Evolutionary conservation across 306 rosid genomes (phyloP).

Genomic region (Astragalus membranaceus): DNA sequence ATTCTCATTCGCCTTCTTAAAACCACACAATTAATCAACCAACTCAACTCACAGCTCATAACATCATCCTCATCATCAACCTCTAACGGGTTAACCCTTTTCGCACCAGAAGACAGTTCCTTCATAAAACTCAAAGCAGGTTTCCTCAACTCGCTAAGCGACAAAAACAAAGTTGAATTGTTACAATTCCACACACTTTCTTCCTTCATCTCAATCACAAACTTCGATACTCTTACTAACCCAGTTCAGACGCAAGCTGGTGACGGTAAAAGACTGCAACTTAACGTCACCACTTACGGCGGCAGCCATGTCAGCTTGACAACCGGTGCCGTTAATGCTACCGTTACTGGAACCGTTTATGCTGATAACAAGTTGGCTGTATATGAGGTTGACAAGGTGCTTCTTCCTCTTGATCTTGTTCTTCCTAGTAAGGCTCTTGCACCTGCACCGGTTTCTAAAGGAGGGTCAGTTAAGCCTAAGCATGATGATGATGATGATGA

Average conservation of each 20-base stretch:
- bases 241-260: slow-evolving; percentile 69
- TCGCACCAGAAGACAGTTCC: slow-evolving; percentile 54
- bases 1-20: slow-evolving; percentile 41
- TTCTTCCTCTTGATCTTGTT: slow-evolving; percentile 57
- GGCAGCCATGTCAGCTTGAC: slow-evolving; percentile 50
- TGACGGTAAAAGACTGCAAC: slow-evolving; percentile 40
- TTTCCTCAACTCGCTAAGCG: slow-evolving; percentile 43
- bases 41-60: slow-evolving; percentile 47
- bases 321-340: slow-evolving; percentile 57
- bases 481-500: slow-evolving; percentile 9
- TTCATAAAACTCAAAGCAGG: slow-evolving; percentile 63
- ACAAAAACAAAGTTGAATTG: slow-evolving; percentile 52
- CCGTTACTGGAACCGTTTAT: slow-evolving; percentile 51
- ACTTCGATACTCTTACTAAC: slow-evolving; percentile 65
- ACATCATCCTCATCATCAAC: slow-evolving; percentile 27
- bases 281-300: slow-evolving; percentile 43
- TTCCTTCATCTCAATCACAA: slow-evolving; percentile 34
- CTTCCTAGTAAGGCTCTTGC: slow-evolving; percentile 40
- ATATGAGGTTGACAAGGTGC: slow-evolving; percentile 55
- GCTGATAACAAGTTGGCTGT: slow-evolving; percentile 45
- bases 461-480: slow-evolving; percentile 14
- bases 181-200: slow-evolving; percentile 61
- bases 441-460: slow-evolving; percentile 30
- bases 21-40: slow-evolving; percentile 39
- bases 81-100: slow-evolving; percentile 41